Conservation (phyloP, 306 rosid genomes). For the Neltuma alba region DNA sequence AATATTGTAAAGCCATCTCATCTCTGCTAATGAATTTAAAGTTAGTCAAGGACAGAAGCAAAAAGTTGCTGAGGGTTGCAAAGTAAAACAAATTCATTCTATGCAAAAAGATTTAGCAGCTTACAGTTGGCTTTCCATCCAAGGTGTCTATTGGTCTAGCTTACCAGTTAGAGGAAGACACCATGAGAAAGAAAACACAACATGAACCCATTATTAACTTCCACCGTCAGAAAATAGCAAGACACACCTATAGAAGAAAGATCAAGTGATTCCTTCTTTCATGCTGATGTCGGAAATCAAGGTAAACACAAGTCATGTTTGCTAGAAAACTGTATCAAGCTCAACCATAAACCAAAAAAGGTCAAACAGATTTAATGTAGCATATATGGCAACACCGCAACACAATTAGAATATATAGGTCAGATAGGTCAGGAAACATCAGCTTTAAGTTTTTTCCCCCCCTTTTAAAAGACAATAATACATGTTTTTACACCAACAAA, state of each 20-base stretch:
- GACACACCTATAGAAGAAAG: background rate
- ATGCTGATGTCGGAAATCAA: background rate
- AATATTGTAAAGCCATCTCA: constrained; percentile 78
- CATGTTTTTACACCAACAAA: background rate
- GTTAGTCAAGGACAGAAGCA: background rate
- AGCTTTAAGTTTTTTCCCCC: background rate
- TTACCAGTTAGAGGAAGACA: background rate
- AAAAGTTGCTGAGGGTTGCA: background rate
- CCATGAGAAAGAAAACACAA: background rate
- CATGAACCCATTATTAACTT: background rate
- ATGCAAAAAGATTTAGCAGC: background rate
- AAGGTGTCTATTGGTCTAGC: background rate
- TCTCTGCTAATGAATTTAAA: constrained; percentile 59
- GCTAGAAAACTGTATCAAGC: background rate
- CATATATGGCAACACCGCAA: background rate
- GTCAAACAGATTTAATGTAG: background rate
- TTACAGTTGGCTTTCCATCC: background rate
- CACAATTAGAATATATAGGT: background rate
- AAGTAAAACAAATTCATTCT: background rate
- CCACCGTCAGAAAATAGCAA: background rate
- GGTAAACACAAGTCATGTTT: background rate
- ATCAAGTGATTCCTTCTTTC: background rate
- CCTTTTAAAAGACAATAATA: background rate
- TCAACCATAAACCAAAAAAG: background rate
- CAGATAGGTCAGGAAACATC: background rate